Evolutionary conservation across 2,329 filamentous ascomycete species (phyloP), one percentile per base, ranked within the genome.

Genomic region (Alternaria sp.): DNA sequence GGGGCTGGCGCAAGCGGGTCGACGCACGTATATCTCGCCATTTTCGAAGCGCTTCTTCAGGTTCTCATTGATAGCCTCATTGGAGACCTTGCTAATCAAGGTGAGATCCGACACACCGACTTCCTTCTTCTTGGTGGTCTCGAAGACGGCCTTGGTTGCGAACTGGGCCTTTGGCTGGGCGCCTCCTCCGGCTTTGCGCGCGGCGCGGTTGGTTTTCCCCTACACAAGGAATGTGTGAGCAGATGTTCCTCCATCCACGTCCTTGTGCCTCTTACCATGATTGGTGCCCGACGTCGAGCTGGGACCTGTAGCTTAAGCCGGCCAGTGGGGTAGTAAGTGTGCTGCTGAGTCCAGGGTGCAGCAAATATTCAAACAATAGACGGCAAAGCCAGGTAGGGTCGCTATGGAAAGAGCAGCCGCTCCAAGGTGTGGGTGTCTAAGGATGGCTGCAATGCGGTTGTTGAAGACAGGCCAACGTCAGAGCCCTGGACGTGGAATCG

Each of bases 51-150:
- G 89, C 84, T 98, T 96, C 86, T 97, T 97, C 79, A 99, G 80
- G 80, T 99, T 99, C 59, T 98, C 95, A 83, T 99, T 99, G 85
- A 99, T 99, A 63, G 94, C 94, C 80, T 99, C 95, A 80, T 99
- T 98, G 68, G 94, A 97, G 67, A 99, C 96, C 81, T 98, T 98
- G 85, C 94, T 97, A 77, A 99, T 91, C 73, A 99, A 85, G 4
- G 95, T 99, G 78, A 99, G 86, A 85, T 99, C 95, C 56, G 95
- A 97, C 55, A 99, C 95, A 68, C 95, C 95, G 71, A 99, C 95
- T 81, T 99, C 94, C 87, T 97, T 98, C 89, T 98, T 99, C 87
- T 98, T 98, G 68, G 90, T 92, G 62, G 89, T 92, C 79, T 99
- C 95, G 81, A 96, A 99, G 63, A 92, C 92, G 65, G 95, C 95